Conservation (phyloP, 2,329 filamentous ascomycete genomes). For the Neofusicoccum ribis region DNA sequence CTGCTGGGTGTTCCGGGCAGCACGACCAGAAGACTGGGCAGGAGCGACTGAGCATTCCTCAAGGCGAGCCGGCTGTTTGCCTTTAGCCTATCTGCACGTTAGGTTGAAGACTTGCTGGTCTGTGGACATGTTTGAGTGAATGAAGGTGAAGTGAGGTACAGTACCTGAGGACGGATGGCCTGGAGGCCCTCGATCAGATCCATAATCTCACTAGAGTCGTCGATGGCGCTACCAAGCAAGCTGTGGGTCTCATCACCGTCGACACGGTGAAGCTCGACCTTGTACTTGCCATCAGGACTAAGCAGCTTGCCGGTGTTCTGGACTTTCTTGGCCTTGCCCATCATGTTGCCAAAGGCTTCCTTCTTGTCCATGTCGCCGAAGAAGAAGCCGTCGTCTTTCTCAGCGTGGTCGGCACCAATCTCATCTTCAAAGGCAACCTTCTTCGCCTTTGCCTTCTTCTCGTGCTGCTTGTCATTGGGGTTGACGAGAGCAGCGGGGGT, state of each 20-base stretch:
- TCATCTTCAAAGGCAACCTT: neutral
- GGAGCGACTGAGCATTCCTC: no score
- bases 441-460: neutral
- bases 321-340: neutral
- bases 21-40: no score
- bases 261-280: neutral
- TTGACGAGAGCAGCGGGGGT: no score
- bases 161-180: neutral
- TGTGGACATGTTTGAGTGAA: neutral
- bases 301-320: neutral
- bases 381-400: neutral
- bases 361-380: neutral
- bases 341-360: neutral
- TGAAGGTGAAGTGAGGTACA: neutral
- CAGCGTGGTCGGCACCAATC: neutral
- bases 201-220: neutral
- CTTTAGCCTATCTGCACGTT: neutral
- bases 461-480: no score
- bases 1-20: no score
- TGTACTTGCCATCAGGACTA: neutral
- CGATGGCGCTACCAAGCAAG: neutral
- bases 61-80: neutral
- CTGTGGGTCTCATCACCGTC: neutral
- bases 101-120: neutral
- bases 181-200: neutral